Conservation (phyloP, 1,284 basidiomycete genomes). For the Sporisorium reilianum region DNA sequence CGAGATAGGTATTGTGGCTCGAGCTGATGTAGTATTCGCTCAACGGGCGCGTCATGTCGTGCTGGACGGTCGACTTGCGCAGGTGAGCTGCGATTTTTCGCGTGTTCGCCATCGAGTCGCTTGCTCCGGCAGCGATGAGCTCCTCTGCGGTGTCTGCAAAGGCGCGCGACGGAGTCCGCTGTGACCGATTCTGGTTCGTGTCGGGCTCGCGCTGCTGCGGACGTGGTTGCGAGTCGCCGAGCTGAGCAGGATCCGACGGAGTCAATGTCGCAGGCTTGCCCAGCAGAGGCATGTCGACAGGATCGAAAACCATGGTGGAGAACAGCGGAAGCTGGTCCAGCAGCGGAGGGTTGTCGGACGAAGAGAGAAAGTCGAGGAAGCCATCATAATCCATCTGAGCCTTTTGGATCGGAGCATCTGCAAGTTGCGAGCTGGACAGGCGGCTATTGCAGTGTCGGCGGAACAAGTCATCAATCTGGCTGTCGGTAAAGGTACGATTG, state of each 20-base stretch:
- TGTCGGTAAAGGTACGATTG: constrained; percentile 33
- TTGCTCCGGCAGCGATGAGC: constrained; percentile 42
- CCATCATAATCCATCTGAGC: constrained; percentile 53
- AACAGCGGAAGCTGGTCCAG: constrained; percentile 48
- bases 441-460: constrained; percentile 43
- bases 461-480: constrained; percentile 40
- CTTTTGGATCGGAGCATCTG: constrained; percentile 10
- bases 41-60: constrained; percentile 79
- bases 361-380: constrained; percentile 61
- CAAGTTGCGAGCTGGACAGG: constrained; percentile 20
- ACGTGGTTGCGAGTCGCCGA: neutral
- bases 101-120: constrained; percentile 34
- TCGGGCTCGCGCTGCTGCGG: neutral
- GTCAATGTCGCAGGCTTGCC: constrained; percentile 5
- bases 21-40: constrained; percentile 92
- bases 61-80: constrained; percentile 50
- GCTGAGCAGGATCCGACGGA: constrained; percentile 1
- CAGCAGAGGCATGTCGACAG: constrained; percentile 20
- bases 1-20: constrained; percentile 97
- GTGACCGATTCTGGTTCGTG: constrained; percentile 8
- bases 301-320: constrained; percentile 41
- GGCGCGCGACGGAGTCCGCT: constrained; percentile 37
- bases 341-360: constrained; percentile 60
- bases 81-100: constrained; percentile 40
- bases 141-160: constrained; percentile 45